Percentiles rank a stretch among this genome's conserved stretches.
phyloP scores from a whole-genome alignment of 306 rosid species.

The Inga laurina region DNA sequence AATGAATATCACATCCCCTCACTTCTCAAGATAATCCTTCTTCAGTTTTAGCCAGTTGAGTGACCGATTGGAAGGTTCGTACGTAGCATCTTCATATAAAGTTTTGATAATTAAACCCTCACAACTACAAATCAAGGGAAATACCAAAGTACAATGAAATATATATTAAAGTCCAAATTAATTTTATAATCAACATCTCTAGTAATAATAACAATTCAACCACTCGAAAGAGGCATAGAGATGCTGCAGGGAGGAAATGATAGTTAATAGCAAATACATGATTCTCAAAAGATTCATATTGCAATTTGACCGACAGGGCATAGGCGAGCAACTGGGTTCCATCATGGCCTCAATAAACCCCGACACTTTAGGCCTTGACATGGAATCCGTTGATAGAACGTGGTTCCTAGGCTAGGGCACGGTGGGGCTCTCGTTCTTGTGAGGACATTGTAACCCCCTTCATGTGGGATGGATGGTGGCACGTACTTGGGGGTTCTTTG shows the following conservation, averaged over 20 bases:
- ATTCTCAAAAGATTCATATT: conserved; percentile 3
- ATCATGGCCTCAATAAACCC: conserved; percentile 14
- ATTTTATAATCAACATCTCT: too few relatives aligned
- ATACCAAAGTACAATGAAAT: too few relatives aligned
- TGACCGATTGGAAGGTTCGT: conserved; percentile 90
- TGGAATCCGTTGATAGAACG: not conserved
- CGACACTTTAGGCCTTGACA: not conserved
- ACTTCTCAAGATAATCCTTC: too few relatives aligned
- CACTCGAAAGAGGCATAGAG: conserved; percentile 70
- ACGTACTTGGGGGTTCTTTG: too few relatives aligned
- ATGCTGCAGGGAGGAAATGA: conserved; percentile 53
- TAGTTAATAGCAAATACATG: conserved; percentile 1
- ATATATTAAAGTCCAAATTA: too few relatives aligned
- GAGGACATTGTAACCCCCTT: too few relatives aligned
- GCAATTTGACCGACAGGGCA: not conserved
- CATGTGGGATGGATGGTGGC: too few relatives aligned
- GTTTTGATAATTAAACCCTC: too few relatives aligned
- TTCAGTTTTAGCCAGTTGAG: conserved; percentile 44
- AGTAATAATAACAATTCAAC: not conserved
- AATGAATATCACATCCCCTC: too few relatives aligned
- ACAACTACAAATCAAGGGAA: too few relatives aligned
- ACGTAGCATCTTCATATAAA: conserved; percentile 67
- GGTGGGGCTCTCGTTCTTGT: too few relatives aligned
- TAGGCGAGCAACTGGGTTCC: conserved; percentile 3
- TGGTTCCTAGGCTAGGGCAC: too few relatives aligned